Base-by-base conservation (phyloP, 257 asterid species). In the Marsdenia floribunda region DNA sequence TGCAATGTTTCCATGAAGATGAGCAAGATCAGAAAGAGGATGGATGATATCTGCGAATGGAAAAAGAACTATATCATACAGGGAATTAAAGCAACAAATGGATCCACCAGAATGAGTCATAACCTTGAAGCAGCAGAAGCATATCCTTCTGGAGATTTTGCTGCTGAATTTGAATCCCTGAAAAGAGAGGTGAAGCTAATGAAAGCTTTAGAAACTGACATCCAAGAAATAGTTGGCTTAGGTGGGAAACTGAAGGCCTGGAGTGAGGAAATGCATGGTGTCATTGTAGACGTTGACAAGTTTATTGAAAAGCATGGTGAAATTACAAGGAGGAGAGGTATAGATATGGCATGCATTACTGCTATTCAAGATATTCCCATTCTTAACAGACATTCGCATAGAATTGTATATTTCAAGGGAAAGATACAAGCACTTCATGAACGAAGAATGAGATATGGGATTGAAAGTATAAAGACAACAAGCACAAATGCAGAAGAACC, bases 391-490 rank as follows among this genome's bases (percentile, higher is more conserved):
- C 5, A 2, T 33, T 15, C 12, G 6, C 0, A 12, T 67, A 3
- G 26, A 26, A 5, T 53, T 68, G 15, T n/a, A 52, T 49, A 12
- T 33, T 14, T 68, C 16, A 68, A 69, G 69, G 67, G 38, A 19
- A 76, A 69, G 68, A 68, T 76, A 24, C 42, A 61, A 47, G n/a
- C 59, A 50, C 79, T 76, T 44, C 66, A 60, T 26, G 19, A 76
- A 12, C 57, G 44, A 57, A 76, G 70, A 68, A n/a, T 54, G 5
- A 73, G 49, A 16, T 76, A 68, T 68, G 79, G 79, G 10, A 76
- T 76, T 70, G 69, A 69, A 68, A 68, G 55, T 21, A 50, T 35
- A 13, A 59, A 53, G 11, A 33, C 53, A 52, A 53, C 14, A 21
- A 44, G 46, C 9, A 7, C 60, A 14, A 13, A 24, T 54, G 52